Base-by-base conservation (phyloP, 2,329 filamentous ascomycete genomes). In the Xylaria sp. region DNA sequence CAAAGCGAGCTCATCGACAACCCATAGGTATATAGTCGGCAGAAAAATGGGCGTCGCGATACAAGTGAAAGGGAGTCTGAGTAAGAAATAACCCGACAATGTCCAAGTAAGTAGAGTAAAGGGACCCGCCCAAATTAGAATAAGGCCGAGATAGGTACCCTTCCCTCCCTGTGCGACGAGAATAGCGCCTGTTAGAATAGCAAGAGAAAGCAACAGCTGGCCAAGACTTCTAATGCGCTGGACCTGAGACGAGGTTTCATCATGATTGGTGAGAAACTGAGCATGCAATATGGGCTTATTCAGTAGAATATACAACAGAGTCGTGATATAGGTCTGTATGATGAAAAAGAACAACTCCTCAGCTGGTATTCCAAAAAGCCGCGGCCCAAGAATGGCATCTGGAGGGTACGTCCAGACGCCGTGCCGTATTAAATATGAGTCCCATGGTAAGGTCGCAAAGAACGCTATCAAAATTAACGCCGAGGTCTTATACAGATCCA, bases 321-420 rank as follows among this genome's bases (percentile, higher is more conserved):
- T 83, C 0, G 89, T 91, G 70, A 86, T 90, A 74, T 90, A 92
- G 1, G 90, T 92, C 75, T 92, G 90, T 23, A 92, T 85, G 19
- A 90, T 76, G 72, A 92, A 92, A 80, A 92, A 92, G 76, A 92
- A 92, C 4, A 92, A 75, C 72, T 92, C 90, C 70, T 92, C 90
- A 4, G 83, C 73, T 0, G 90, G 90, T 17, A 92, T 90, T n/a
- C 79, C 78, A 68, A 85, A 85, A 15, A 91, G 72, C 1, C 80
- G 87, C 0, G 81, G 81, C 0, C 90, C 90, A 35, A 89, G 70
- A 31, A 92, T 84, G 19, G 85, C 89, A 69, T 86, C 78, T 10
- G 80, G 76, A 1, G 90, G 89, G 70, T 92, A 93, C 9, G 85
- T 87, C 90, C 90, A 92, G 70, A 92, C 83, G 44, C 81, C 78